Conservation (phyloP, 2,329 filamentous ascomycete genomes). For the Neoascochyta sp. region DNA sequence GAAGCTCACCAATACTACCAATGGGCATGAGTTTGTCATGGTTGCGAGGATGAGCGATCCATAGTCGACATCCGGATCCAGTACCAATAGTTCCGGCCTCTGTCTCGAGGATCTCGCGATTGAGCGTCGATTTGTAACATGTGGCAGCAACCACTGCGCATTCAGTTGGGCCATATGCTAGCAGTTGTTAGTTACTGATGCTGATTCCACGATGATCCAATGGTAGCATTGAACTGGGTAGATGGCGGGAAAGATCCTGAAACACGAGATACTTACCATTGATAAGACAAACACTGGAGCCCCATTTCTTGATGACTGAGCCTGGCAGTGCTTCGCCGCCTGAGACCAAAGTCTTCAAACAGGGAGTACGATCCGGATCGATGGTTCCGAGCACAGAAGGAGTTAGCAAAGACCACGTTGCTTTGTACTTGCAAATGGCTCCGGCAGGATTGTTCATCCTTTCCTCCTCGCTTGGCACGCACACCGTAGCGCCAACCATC, state of each 20-base stretch:
- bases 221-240: conserved; percentile 43
- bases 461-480: conserved; percentile 54
- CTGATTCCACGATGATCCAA: neutral
- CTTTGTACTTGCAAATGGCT: conserved; percentile 32
- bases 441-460: conserved; percentile 52
- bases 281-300: too few species aligned
- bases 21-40: conserved; percentile 34
- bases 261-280: too few species aligned
- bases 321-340: conserved; percentile 45
- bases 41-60: conserved; percentile 42
- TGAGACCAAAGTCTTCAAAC: conserved; percentile 43
- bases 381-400: conserved; percentile 39
- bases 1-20: conserved; percentile 30
- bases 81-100: conserved; percentile 31
- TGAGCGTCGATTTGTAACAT: too few species aligned
- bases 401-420: conserved; percentile 30
- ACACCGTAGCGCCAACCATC: conserved; percentile 49
- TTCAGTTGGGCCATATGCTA: conserved; percentile 35
- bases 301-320: conserved; percentile 45
- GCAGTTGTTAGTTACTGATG: conserved; percentile 1
- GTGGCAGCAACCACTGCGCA: conserved; percentile 29
- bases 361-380: conserved; percentile 38
- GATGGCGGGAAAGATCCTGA: too few species aligned
- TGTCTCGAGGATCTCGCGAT: conserved; percentile 23
- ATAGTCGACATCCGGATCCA: conserved; percentile 31